phyloP scores from a whole-genome alignment of 306 rosid genomes.

The Pachyrhizus erosus region DNA sequence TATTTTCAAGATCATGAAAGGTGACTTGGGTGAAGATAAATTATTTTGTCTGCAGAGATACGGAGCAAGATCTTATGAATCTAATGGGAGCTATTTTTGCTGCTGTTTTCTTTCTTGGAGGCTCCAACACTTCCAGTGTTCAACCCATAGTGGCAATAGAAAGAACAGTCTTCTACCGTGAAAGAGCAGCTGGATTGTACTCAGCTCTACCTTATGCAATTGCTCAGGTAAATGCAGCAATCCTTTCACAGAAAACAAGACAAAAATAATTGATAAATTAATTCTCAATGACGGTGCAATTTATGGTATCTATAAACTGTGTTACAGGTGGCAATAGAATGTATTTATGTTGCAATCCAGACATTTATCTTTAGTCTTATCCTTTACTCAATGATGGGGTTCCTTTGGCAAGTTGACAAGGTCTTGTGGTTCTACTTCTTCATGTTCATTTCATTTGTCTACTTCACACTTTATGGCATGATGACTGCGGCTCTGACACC shows the following conservation, averaged over 20 bases:
- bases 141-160: constrained; percentile 60
- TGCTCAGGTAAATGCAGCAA: constrained; percentile 57
- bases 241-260: constrained; percentile 2
- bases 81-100: constrained; percentile 52
- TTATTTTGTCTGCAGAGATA: constrained; percentile 40
- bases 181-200: constrained; percentile 68
- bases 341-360: constrained; percentile 59
- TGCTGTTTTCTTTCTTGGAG: constrained; percentile 58
- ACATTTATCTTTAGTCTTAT: constrained; percentile 53
- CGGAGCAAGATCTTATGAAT: constrained; percentile 59
- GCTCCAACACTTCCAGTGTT: constrained; percentile 47
- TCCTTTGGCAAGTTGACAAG: constrained; percentile 56
- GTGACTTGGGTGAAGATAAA: constrained; percentile 11
- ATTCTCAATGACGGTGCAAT: constrained; percentile 9
- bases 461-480: constrained; percentile 73
- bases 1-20: constrained; percentile 19
- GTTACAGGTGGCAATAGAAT: constrained; percentile 64
- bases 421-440: constrained; percentile 71
- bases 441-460: constrained; percentile 55
- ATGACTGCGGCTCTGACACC: constrained; percentile 69
- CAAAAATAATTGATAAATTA: background rate
- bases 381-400: constrained; percentile 67
- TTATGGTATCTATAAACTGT: constrained; percentile 17
- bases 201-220: constrained; percentile 63
- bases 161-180: constrained; percentile 64